phyloP scores from a whole-genome alignment of 164 flowering plant genomes.

The grape (Vitis vinifera) region ASM3070453v1 NC_081818.1:29670001-29670500 shows the following conservation, averaged over 20 bases:
- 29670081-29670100: conserved; percentile 4
- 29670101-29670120: conserved; percentile 38
- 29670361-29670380: conserved; percentile 61
- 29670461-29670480: conserved; percentile 7
- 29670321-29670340: conserved; percentile 50
- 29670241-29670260: conserved; percentile 80
- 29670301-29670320: conserved; percentile 57
- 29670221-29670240: conserved; percentile 70
- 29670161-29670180: conserved; percentile 78
- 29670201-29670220: conserved; percentile 47
- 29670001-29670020: conserved; percentile 46
- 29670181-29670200: conserved; percentile 52
- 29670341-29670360: conserved; percentile 38
- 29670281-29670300: conserved; percentile 25
- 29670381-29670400: conserved; percentile 68
- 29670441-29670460: conserved; percentile 7
- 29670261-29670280: conserved; percentile 48
- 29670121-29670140: conserved; percentile 74
- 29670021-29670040: conserved; percentile 48
- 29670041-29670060: conserved; percentile 53
- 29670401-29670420: conserved; percentile 65
- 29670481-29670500: conserved; percentile 8
- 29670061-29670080: conserved; percentile 14
- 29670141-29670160: conserved; percentile 54
- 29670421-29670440: conserved; percentile 46